A percentile compares a stretch with the other conserved stretches of the same genome.
Conservation (phyloP, 371 early-diverging fungal species). For the Mortierella sp. region DNA sequence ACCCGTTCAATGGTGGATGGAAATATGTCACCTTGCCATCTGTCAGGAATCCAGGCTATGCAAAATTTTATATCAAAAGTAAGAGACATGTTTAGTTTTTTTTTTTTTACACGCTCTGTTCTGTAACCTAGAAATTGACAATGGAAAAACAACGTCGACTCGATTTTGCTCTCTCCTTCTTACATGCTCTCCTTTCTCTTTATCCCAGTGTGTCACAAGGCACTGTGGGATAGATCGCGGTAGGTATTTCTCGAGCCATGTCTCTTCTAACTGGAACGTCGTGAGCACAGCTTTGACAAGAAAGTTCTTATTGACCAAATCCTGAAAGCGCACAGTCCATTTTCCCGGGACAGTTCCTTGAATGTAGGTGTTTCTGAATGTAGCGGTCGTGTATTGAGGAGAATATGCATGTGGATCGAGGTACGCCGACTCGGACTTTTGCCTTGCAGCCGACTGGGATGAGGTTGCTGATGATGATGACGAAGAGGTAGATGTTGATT, state of each 20-base stretch:
- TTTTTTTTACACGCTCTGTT: too few species aligned
- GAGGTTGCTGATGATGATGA: neutral
- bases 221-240: slow-evolving; percentile 26
- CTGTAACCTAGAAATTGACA: too few species aligned
- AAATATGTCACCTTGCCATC: slow-evolving; percentile 20
- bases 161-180: too few species aligned
- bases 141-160: too few species aligned
- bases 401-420: neutral
- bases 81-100: too few species aligned
- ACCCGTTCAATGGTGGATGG: slow-evolving; percentile 23
- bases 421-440: too few species aligned
- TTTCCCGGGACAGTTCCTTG: slow-evolving; percentile 4
- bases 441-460: neutral
- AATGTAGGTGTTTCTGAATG: slow-evolving; percentile 40
- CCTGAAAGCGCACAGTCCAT: slow-evolving; percentile 20
- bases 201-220: slow-evolving; percentile 15
- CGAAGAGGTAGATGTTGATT: slow-evolving; percentile 1
- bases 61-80: neutral
- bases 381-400: slow-evolving; percentile 19
- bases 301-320: slow-evolving; percentile 21
- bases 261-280: slow-evolving; percentile 11
- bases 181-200: slow-evolving; percentile 6
- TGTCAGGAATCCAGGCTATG: slow-evolving; percentile 10
- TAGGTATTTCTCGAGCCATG: slow-evolving; percentile 25
- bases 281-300: slow-evolving; percentile 35